These are phyloP conservation scores for Uncinocarpus reesii DNA, from an alignment of 2,329 filamentous ascomycete genomes.

Conservation along the genomic window DNA sequence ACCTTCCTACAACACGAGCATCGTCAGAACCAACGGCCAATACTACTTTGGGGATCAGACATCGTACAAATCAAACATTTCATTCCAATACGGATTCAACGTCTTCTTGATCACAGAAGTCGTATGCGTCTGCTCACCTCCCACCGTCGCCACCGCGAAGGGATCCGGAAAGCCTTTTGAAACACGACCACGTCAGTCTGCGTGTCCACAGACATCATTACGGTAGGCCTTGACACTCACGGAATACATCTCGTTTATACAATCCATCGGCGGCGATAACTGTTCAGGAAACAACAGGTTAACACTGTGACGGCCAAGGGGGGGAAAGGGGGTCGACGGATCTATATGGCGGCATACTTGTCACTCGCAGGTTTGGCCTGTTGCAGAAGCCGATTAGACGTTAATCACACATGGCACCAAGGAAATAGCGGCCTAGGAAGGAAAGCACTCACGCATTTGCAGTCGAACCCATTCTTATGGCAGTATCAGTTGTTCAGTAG, in stretches of 20 bases:
- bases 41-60: constrained; percentile 7
- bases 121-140: constrained; percentile 97
- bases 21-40: constrained; percentile 8
- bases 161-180: constrained; percentile 83
- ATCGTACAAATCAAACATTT: constrained; percentile 91
- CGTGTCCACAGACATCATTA: background rate
- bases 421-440: constrained; percentile 15
- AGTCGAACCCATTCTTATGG: constrained; percentile 46
- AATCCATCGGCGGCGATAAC: constrained; percentile 97
- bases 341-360: constrained; percentile 52
- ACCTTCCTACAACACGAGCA: constrained; percentile 53
- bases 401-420: constrained; percentile 14
- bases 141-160: constrained; percentile 92
- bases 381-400: constrained; percentile 32
- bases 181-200: constrained; percentile 10
- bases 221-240: constrained; percentile 49
- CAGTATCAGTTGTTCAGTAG: constrained; percentile 1
- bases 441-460: constrained; percentile 49
- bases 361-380: constrained; percentile 81
- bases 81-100: constrained; percentile 99
- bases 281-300: constrained; percentile 34
- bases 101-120: constrained; percentile 95
- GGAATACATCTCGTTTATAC: constrained; percentile 98
- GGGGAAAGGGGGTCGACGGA: constrained; percentile 17
- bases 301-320: constrained; percentile 7